Evolutionary conservation across 108 stramenopile genomes (phyloP).

Genomic region (Pelagomonas calceolata): DNA sequence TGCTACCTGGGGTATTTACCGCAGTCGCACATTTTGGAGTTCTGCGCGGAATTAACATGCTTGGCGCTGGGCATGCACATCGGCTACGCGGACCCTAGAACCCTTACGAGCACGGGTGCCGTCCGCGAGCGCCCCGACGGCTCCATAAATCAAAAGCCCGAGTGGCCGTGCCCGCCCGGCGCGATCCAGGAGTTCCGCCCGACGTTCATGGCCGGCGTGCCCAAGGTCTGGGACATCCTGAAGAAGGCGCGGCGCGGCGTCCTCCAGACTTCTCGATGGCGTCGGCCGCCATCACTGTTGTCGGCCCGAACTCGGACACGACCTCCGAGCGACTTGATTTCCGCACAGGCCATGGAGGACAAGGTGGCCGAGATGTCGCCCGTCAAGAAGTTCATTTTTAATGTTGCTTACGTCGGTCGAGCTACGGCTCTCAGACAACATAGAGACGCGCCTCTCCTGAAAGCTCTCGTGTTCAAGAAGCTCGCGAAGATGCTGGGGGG

Average conservation of each 20-base stretch:
- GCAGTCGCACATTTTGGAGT: constrained; percentile 75
- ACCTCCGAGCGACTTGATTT: too few species aligned
- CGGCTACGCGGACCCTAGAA: constrained; percentile 73
- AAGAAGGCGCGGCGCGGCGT: too few species aligned
- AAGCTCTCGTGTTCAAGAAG: constrained; percentile 73
- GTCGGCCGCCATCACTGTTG: too few species aligned
- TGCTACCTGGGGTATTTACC: constrained; percentile 57
- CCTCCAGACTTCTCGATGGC: too few species aligned
- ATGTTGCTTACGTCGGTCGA: constrained; percentile 55
- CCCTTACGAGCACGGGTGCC: constrained; percentile 60
- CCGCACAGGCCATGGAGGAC: constrained; percentile 64
- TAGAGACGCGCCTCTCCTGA: constrained; percentile 73
- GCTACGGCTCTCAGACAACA: constrained; percentile 54
- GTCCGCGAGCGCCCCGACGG: constrained; percentile 1
- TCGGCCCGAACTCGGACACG: too few species aligned
- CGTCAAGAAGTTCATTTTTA: constrained; percentile 51
- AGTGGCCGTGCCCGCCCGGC: constrained; percentile 48
- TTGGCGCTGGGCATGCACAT: constrained; percentile 48
- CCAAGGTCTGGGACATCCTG: constrained; percentile 87
- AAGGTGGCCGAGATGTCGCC: constrained; percentile 56
- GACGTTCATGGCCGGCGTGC: constrained; percentile 72
- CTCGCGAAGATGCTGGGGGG: constrained; percentile 69
- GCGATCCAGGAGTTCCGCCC: constrained; percentile 68
- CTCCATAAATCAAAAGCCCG: not conserved
- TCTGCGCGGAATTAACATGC: constrained; percentile 63